phyloP scores from a whole-genome alignment of 257 asterid species.

The Solanum arcanum region DNA sequence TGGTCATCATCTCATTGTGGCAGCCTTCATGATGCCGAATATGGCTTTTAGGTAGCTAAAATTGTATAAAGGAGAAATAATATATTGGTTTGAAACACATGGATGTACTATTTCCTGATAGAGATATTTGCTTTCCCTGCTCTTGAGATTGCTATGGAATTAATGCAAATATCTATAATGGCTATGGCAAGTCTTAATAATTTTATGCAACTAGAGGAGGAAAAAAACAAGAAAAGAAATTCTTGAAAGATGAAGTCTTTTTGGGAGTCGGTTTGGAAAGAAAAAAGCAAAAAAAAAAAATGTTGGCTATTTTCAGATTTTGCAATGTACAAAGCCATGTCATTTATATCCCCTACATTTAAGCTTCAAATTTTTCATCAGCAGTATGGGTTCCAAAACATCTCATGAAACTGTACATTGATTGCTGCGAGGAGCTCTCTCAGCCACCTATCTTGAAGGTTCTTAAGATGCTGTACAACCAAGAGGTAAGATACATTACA shows the following conservation, averaged over 20 bases:
- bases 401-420: constrained; percentile 67
- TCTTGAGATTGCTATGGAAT: not conserved
- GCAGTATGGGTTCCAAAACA: constrained; percentile 79
- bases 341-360: not conserved
- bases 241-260: not conserved
- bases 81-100: not conserved
- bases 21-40: not conserved
- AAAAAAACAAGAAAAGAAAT: not conserved
- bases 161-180: not conserved
- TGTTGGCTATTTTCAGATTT: not conserved
- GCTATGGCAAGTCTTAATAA: not conserved
- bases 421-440: constrained; percentile 55
- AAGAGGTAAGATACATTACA: constrained; percentile 40
- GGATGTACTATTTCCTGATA: not conserved
- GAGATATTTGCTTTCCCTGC: not conserved
- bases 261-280: not conserved
- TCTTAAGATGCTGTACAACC: constrained; percentile 59
- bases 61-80: not conserved
- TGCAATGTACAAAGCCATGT: not conserved
- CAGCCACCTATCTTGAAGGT: constrained; percentile 62
- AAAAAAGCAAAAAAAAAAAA: not conserved
- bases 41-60: not conserved
- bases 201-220: not conserved
- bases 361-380: constrained; percentile 2
- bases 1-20: not conserved